phyloP scores from a whole-genome alignment of 495 filamentous ascomycete genomes.

The Penicillium manginii region DNA sequence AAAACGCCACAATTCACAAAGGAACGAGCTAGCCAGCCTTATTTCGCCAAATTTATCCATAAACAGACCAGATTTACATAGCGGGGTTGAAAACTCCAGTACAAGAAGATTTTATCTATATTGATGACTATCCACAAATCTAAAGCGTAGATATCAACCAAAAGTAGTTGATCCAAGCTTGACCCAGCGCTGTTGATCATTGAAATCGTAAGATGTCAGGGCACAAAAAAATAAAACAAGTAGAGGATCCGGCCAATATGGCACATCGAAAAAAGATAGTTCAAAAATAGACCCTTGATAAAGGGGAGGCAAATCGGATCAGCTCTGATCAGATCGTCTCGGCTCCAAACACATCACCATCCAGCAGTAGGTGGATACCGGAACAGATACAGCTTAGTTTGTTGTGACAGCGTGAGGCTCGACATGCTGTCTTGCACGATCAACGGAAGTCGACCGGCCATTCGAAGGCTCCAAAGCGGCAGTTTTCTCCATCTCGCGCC shows the following conservation, averaged over 20 bases:
- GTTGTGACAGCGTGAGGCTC: constrained; percentile 17
- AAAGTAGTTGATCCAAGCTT: not conserved
- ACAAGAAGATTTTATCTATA: not conserved
- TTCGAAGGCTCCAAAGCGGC: not conserved
- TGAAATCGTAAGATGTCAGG: constrained; percentile 1
- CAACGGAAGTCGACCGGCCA: not conserved
- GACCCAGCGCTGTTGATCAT: constrained; percentile 3
- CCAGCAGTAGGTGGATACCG: not conserved
- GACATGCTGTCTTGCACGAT: constrained; percentile 70
- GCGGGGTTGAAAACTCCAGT: too few species aligned
- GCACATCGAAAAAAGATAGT: not conserved
- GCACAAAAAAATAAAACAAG: too few species aligned
- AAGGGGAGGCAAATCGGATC: not conserved
- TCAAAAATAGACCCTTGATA: not conserved
- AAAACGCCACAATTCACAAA: not conserved
- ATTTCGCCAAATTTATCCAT: not conserved
- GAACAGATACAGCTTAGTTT: constrained; percentile 8
- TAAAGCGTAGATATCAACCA: not conserved
- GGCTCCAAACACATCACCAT: too few species aligned
- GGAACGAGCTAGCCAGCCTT: not conserved
- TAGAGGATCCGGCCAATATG: not conserved
- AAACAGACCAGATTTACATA: too few species aligned
- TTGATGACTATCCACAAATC: constrained; percentile 5
- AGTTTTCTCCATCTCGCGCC: constrained; percentile 25
- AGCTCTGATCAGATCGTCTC: too few species aligned